Evolutionary conservation across 805 yeast genomes (phyloP).

Genomic region (Candida tallmaniae): DNA sequence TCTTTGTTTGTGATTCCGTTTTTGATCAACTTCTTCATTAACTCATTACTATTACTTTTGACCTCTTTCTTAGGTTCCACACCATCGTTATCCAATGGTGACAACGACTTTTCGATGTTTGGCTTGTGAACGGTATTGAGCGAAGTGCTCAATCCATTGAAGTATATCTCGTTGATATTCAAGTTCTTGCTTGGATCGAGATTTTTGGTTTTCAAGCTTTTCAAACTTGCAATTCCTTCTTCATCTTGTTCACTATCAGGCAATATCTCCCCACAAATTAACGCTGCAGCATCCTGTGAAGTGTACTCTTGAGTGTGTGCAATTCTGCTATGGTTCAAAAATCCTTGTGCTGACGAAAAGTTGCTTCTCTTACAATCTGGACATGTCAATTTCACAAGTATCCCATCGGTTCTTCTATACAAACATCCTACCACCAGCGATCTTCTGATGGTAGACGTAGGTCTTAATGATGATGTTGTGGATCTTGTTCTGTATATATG

Average conservation of each 20-base stretch:
- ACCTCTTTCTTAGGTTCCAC: too few relatives aligned
- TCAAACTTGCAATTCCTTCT: conserved; percentile 40
- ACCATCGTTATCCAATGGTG: conserved; percentile 13
- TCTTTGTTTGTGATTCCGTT: conserved; percentile 26
- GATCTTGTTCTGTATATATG: conserved; percentile 46
- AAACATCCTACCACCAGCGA: conserved; percentile 40
- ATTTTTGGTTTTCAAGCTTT: conserved; percentile 27
- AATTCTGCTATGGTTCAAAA: conserved; percentile 69
- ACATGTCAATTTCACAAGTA: conserved; percentile 64
- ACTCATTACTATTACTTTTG: conserved; percentile 17
- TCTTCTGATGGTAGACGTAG: conserved; percentile 28
- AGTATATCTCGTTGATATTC: conserved; percentile 32
- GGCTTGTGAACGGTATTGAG: conserved; percentile 23
- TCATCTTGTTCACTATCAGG: conserved; percentile 55
- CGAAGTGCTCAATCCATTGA: conserved; percentile 26
- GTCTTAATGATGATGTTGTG: conserved; percentile 51
- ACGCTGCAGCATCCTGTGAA: conserved; percentile 71
- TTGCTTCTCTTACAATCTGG: conserved; percentile 63
- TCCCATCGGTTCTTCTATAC: conserved; percentile 66
- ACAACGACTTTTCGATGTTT: conserved; percentile 9
- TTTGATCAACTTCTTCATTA: conserved; percentile 34
- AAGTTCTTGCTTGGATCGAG: conserved; percentile 42
- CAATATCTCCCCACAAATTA: conserved; percentile 56
- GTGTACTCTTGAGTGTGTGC: conserved; percentile 70
- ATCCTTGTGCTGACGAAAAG: conserved; percentile 77